Percentiles rank a stretch among this genome's conserved stretches.
phyloP scores from a whole-genome alignment of 1,139 yeast species.

The Taiozyma sp. region DNA sequence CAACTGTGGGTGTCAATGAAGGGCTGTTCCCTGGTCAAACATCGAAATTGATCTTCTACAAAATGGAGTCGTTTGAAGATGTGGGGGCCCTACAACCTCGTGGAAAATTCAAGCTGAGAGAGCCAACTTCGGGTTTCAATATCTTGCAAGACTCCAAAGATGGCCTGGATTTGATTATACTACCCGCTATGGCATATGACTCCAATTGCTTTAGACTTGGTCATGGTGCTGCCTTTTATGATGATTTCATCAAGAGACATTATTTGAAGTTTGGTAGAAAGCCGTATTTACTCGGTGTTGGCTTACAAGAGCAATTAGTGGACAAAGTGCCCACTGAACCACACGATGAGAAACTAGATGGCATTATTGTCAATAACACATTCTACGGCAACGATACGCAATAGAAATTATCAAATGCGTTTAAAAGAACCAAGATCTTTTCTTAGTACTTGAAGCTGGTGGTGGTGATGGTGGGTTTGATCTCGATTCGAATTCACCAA shows the following conservation, averaged over 20 bases:
- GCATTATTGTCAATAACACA: conserved; percentile 42
- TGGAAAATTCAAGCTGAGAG: conserved; percentile 65
- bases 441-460: background rate
- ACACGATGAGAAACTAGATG: conserved; percentile 69
- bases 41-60: conserved; percentile 56
- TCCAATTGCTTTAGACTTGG: conserved; percentile 60
- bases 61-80: conserved; percentile 37
- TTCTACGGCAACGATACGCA: conserved; percentile 8
- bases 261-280: conserved; percentile 9
- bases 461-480: too few relatives aligned
- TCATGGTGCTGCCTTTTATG: conserved; percentile 93
- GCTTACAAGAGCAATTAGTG: conserved; percentile 66
- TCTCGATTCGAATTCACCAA: conserved; percentile 29
- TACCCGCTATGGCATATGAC: conserved; percentile 87
- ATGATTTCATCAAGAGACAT: conserved; percentile 62
- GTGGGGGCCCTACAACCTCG: conserved; percentile 51
- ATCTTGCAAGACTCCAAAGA: conserved; percentile 22
- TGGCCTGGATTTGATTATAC: conserved; percentile 64
- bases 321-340: conserved; percentile 55
- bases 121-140: conserved; percentile 44
- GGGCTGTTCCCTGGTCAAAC: conserved; percentile 31
- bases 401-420: background rate
- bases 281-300: conserved; percentile 61
- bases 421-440: background rate
- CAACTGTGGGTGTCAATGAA: conserved; percentile 22